Percentiles rank a stretch among this genome's conserved stretches.
phyloP scores from a whole-genome alignment of 139 green algal species.

The Tetraselmis striata region DNA sequence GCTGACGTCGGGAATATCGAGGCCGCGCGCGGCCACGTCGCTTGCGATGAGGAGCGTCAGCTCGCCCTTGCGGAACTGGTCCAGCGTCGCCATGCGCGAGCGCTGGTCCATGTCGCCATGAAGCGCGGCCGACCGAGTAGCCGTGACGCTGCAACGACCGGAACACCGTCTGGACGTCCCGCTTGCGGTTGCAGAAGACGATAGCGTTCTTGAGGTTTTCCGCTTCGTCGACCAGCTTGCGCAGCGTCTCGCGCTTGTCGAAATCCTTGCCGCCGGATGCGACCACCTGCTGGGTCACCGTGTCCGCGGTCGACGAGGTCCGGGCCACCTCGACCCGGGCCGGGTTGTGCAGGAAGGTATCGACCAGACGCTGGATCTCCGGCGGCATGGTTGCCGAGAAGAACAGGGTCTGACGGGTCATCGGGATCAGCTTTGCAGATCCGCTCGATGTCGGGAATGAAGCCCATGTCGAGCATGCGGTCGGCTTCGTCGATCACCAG shows the following conservation, averaged over 20 bases:
- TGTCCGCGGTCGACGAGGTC: conserved; percentile 6
- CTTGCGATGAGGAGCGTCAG: conserved; percentile 85
- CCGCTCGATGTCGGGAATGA: conserved; percentile 86
- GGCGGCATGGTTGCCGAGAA: not conserved
- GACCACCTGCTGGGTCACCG: conserved; percentile 11
- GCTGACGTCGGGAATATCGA: conserved; percentile 83
- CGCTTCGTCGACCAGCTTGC: not conserved
- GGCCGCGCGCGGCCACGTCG: conserved; percentile 90
- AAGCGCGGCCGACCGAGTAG: conserved; percentile 41
- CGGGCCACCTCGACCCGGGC: conserved; percentile 11
- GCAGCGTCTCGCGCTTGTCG: conserved; percentile 11
- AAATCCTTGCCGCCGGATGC: conserved; percentile 3
- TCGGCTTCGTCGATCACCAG: conserved; percentile 93
- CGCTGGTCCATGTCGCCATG: conserved; percentile 90
- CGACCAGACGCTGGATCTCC: conserved; percentile 78
- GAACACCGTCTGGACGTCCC: too few relatives aligned
- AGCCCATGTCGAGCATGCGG: conserved; percentile 98
- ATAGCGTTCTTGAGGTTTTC: not conserved
- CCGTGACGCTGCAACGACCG: too few relatives aligned
- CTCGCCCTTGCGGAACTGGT: conserved; percentile 74
- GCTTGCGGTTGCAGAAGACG: not conserved
- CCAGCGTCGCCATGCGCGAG: conserved; percentile 62
- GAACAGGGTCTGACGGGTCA: too few relatives aligned
- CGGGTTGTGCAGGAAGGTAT: conserved; percentile 58
- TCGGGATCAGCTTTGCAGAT: conserved; percentile 38